A percentile compares a stretch with the other conserved stretches of the same genome.
These are phyloP conservation scores for Cicer chorassanicum DNA, from an alignment of 306 rosid species.

Conservation along the genomic window DNA sequence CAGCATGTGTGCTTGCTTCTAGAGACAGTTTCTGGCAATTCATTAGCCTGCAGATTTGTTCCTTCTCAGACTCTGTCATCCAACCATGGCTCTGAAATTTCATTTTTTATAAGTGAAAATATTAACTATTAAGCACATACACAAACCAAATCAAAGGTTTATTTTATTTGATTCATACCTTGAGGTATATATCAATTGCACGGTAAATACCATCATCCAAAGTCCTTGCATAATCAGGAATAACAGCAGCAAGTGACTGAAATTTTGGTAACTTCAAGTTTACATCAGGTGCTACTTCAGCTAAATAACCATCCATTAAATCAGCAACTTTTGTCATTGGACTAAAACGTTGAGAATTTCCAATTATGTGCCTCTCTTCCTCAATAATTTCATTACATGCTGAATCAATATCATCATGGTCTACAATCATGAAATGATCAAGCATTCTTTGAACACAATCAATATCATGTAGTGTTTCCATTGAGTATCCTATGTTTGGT, in stretches of 20 bases:
- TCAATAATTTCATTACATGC: constrained; percentile 52
- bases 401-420: constrained; percentile 54
- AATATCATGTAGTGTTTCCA: constrained; percentile 83
- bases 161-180: constrained; percentile 56
- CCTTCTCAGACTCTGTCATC: constrained; percentile 86
- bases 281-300: constrained; percentile 91
- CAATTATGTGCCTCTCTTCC: constrained; percentile 64
- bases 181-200: constrained; percentile 83
- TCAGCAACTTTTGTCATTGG: constrained; percentile 77
- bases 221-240: constrained; percentile 82
- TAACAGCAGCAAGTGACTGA: constrained; percentile 73
- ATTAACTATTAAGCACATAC: too few relatives aligned
- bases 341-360: constrained; percentile 50
- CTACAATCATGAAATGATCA: constrained; percentile 73
- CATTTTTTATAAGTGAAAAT: too few relatives aligned
- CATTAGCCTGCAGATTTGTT: constrained; percentile 81
- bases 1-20: constrained; percentile 96
- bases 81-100: constrained; percentile 79
- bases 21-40: constrained; percentile 93
- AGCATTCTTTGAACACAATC: constrained; percentile 91
- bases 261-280: constrained; percentile 71
- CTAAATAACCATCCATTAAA: constrained; percentile 79
- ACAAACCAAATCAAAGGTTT: background rate
- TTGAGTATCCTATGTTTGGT: constrained; percentile 76
- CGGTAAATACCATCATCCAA: constrained; percentile 86